phyloP scores from a whole-genome alignment of 305 asterid genomes.

The Fraxinus paxiana region DNA sequence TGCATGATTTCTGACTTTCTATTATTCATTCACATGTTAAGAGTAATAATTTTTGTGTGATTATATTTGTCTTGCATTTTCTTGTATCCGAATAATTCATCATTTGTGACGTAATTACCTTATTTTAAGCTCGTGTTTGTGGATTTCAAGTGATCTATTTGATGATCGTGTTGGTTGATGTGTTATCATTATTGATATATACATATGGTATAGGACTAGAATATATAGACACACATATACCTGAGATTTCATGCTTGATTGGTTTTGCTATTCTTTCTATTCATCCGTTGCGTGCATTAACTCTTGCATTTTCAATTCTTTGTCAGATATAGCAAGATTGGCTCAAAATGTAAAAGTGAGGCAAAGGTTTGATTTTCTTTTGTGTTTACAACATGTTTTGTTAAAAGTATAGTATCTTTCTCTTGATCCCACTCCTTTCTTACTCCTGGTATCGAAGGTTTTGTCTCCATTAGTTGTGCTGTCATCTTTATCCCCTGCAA shows the following conservation, averaged over 20 bases:
- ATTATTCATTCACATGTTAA: neutral
- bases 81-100: neutral
- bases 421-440: neutral
- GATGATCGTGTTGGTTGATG: neutral
- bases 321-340: slow-evolving; percentile 73
- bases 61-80: slow-evolving; percentile 13
- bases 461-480: neutral
- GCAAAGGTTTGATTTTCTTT: slow-evolving; percentile 57
- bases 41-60: neutral
- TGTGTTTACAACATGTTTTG: neutral
- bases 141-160: neutral
- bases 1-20: neutral
- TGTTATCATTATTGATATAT: neutral
- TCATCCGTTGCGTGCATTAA: neutral
- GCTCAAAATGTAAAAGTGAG: slow-evolving; percentile 82
- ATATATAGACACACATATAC: neutral
- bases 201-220: neutral
- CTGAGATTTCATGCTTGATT: neutral
- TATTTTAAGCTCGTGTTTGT: neutral
- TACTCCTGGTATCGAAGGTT: neutral
- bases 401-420: neutral
- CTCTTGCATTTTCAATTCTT: slow-evolving; percentile 10
- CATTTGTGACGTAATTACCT: neutral
- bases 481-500: neutral
- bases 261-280: neutral